Evolutionary conservation across 2,329 filamentous ascomycete genomes (phyloP).

Genomic region (Colletotrichum abscissum): DNA sequence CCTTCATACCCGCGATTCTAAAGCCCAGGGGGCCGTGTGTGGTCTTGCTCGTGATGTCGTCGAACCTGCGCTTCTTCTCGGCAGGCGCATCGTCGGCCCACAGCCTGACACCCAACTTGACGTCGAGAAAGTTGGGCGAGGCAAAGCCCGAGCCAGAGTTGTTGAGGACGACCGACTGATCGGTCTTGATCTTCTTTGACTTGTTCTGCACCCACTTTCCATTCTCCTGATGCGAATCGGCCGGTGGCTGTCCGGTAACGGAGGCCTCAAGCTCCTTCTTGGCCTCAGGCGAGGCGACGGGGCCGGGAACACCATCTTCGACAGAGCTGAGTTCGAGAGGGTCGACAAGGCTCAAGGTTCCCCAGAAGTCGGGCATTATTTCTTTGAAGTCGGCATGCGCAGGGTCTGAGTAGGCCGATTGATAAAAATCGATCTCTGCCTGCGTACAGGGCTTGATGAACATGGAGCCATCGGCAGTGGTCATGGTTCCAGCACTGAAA

Average conservation of each 20-base stretch:
- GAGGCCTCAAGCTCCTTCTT: slow-evolving; percentile 48
- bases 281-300: slow-evolving; percentile 52
- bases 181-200: slow-evolving; percentile 75
- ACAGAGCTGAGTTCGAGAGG: slow-evolving; percentile 58
- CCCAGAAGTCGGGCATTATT: slow-evolving; percentile 88
- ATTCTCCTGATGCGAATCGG: slow-evolving; percentile 32
- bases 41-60: slow-evolving; percentile 67
- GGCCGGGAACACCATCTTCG: slow-evolving; percentile 58
- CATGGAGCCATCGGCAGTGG: slow-evolving; percentile 82
- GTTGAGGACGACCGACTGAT: slow-evolving; percentile 84
- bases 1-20: slow-evolving; percentile 73
- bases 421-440: slow-evolving; percentile 90
- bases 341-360: slow-evolving; percentile 77
- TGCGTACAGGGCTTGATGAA: slow-evolving; percentile 95
- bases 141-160: slow-evolving; percentile 86
- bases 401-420: slow-evolving; percentile 70
- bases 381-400: slow-evolving; percentile 76
- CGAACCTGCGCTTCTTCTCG: slow-evolving; percentile 70
- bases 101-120: slow-evolving; percentile 87
- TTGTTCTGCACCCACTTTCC: slow-evolving; percentile 61
- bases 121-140: slow-evolving; percentile 89
- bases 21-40: slow-evolving; percentile 72
- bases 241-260: slow-evolving; percentile 46
- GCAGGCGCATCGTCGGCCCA: slow-evolving; percentile 81
- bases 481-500: slow-evolving; percentile 87